phyloP scores from a whole-genome alignment of 371 early-diverging fungal species.

The Thermomucor indicae-seudaticae region DNA sequence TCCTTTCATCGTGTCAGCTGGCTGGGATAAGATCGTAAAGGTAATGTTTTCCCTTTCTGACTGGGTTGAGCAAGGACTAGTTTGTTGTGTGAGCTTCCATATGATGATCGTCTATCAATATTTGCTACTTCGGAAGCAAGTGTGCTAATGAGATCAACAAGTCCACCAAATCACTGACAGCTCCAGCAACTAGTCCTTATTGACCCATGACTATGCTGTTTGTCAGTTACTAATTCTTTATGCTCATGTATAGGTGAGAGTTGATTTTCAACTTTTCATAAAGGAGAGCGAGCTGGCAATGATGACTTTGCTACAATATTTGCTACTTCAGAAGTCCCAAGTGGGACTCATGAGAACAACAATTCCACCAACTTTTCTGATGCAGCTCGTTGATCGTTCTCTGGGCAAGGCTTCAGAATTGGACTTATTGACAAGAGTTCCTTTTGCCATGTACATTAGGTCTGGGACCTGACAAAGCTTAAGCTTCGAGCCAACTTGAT shows the following conservation, averaged over 20 bases:
- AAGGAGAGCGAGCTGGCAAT: not conserved
- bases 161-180: not conserved
- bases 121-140: conserved; percentile 12
- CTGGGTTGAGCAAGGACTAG: not conserved
- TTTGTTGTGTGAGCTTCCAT: not conserved
- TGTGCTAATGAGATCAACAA: conserved; percentile 9
- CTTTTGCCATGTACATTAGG: conserved; percentile 17
- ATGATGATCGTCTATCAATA: conserved; percentile 6
- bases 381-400: not conserved
- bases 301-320: conserved; percentile 5
- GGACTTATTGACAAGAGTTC: not conserved
- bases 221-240: not conserved
- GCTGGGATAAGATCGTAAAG: conserved; percentile 99
- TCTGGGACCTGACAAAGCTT: conserved; percentile 97
- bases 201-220: not conserved
- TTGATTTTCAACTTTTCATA: not conserved
- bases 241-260: not conserved
- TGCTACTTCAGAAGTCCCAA: conserved; percentile 13
- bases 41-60: conserved; percentile 1
- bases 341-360: conserved; percentile 5
- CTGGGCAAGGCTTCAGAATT: not conserved
- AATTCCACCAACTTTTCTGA: not conserved
- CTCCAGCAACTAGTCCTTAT: not conserved
- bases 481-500: conserved; percentile 98
- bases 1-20: conserved; percentile 95